Evolutionary conservation across 768 basidiomycete species (phyloP).

Genomic region (Mycena venus): DNA sequence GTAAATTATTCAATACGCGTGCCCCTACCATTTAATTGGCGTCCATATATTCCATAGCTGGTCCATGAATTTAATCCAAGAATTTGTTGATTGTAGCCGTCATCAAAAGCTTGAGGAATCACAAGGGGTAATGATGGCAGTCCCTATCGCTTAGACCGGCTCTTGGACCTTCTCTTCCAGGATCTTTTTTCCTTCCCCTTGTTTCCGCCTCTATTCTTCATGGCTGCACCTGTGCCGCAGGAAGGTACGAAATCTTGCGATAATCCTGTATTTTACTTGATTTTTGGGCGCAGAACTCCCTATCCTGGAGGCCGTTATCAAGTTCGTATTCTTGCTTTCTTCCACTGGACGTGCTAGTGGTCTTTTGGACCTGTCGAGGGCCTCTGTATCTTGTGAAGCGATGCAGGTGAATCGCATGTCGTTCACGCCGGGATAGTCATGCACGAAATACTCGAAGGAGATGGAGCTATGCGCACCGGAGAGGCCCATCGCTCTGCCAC

Average conservation of each 20-base stretch:
- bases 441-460: not conserved
- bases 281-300: slow-evolving; percentile 79
- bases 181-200: slow-evolving; percentile 9
- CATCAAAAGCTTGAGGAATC: not conserved
- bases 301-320: slow-evolving; percentile 95
- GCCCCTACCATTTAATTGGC: not conserved
- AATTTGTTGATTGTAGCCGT: not conserved
- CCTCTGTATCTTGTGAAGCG: slow-evolving; percentile 5
- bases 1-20: not conserved
- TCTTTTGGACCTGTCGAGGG: not conserved
- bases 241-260: slow-evolving; percentile 66
- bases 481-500: too few species aligned
- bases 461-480: too few species aligned
- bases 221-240: slow-evolving; percentile 82
- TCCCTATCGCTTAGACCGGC: not conserved
- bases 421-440: slow-evolving; percentile 1
- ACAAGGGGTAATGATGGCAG: not conserved
- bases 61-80: not conserved
- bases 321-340: slow-evolving; percentile 60
- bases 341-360: slow-evolving; percentile 30
- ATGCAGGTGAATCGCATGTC: slow-evolving; percentile 20
- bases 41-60: not conserved
- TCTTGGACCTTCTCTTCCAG: not conserved
- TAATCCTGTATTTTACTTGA: slow-evolving; percentile 34
- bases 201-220: slow-evolving; percentile 41